These are phyloP conservation scores for Saccharomyces hybrid DNA, from an alignment of 1,139 yeast species.

Conservation along the genomic window DNA sequence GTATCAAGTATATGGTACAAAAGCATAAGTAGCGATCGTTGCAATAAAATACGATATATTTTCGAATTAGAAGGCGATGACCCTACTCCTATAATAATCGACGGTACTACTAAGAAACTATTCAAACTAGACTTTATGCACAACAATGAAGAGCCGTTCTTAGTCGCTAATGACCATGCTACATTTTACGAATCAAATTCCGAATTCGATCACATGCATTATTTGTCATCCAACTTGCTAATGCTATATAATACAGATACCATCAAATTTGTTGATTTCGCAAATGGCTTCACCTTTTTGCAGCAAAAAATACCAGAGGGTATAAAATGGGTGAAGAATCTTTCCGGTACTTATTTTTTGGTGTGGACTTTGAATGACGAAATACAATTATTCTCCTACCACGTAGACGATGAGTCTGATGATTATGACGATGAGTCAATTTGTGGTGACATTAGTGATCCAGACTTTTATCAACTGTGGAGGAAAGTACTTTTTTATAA, in stretches of 20 bases:
- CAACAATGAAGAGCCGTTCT: conserved; percentile 7
- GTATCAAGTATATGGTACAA: conserved; percentile 16
- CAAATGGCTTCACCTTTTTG: conserved; percentile 24
- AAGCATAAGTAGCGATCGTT: conserved; percentile 1
- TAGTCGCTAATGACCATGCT: conserved; percentile 13
- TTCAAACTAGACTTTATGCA: conserved; percentile 11
- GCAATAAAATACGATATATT: conserved; percentile 9
- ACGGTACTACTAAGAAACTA: conserved; percentile 20
- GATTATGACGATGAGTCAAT: conserved; percentile 17
- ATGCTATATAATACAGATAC: conserved; percentile 13
- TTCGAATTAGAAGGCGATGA: conserved; percentile 11
- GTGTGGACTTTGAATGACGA: conserved; percentile 20
- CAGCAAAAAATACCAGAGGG: conserved; percentile 19
- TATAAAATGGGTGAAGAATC: conserved; percentile 16
- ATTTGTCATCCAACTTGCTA: conserved; percentile 18
- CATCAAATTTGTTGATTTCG: conserved; percentile 22
- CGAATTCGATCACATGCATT: conserved; percentile 14
- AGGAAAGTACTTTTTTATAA: conserved; percentile 24
- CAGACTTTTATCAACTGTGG: conserved; percentile 21
- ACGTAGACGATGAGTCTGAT: conserved; percentile 20
- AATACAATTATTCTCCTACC: conserved; percentile 19
- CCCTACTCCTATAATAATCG: conserved; percentile 13
- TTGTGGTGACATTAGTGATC: conserved; percentile 15
- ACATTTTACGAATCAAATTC: conserved; percentile 20
- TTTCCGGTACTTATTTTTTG: conserved; percentile 16